These are phyloP conservation scores for Primulina eburnea DNA, from an alignment of 257 asterid species.

Conservation along the genomic window DNA sequence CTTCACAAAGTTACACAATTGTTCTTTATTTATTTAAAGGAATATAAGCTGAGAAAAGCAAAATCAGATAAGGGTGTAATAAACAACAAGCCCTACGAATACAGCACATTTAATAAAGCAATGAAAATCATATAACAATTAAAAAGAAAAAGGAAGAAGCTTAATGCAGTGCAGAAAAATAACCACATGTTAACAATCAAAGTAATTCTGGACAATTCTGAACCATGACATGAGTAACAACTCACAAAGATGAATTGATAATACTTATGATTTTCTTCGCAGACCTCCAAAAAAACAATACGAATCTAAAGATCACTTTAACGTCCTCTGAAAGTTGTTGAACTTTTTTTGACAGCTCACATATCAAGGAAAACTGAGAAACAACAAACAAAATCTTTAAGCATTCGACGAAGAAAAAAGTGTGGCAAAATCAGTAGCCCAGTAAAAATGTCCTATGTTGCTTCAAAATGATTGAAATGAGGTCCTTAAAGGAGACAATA, in stretches of 20 bases:
- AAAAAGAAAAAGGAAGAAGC: neutral
- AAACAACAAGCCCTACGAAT: neutral
- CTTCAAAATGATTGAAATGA: neutral
- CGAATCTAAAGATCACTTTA: neutral
- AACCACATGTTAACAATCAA: neutral
- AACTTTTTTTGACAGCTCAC: constrained; percentile 6
- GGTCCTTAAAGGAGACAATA: constrained; percentile 2
- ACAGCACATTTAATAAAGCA: constrained; percentile 4
- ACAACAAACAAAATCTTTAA: neutral
- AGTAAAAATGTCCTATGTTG: neutral
- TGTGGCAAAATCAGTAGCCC: constrained; percentile 9
- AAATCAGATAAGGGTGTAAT: constrained; percentile 1
- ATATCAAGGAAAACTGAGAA: neutral
- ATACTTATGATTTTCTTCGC: too few relatives aligned
- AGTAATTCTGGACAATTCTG: constrained; percentile 6
- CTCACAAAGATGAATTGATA: neutral
- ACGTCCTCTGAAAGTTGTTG: neutral
- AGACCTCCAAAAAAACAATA: neutral
- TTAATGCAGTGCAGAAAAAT: neutral
- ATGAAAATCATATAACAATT: neutral
- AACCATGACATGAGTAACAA: constrained; percentile 8
- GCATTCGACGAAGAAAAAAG: neutral
- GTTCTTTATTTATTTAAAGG: constrained; percentile 2
- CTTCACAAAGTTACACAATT: neutral
- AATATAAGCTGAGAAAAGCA: constrained; percentile 9